phyloP scores from a whole-genome alignment of 768 basidiomycete species.

The Phaffia australis region DNA sequence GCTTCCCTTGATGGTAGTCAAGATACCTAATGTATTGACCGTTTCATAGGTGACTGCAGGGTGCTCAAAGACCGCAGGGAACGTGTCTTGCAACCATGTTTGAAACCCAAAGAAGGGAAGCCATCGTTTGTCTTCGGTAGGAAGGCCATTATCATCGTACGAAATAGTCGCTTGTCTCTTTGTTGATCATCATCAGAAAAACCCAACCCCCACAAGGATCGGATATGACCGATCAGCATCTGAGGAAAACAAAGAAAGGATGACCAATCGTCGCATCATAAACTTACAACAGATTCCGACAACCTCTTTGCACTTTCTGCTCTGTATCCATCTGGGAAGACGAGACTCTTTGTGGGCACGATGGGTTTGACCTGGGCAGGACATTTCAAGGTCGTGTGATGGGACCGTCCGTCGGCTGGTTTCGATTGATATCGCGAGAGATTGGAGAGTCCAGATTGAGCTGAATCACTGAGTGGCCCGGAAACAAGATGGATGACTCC shows the following conservation, averaged over 20 bases:
- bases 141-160: slow-evolving; percentile 37
- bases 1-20: slow-evolving; percentile 20
- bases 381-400: background rate
- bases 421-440: background rate
- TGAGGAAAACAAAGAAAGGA: background rate
- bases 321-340: slow-evolving; percentile 7
- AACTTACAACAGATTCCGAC: slow-evolving; percentile 19
- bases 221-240: background rate
- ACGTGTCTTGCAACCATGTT: slow-evolving; percentile 32
- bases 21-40: slow-evolving; percentile 24
- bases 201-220: background rate
- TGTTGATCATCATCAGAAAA: too few species aligned
- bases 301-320: slow-evolving; percentile 8
- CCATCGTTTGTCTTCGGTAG: slow-evolving; percentile 37
- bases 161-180: slow-evolving; percentile 18
- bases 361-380: slow-evolving; percentile 6
- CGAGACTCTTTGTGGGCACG: background rate
- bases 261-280: background rate
- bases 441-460: background rate
- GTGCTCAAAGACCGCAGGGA: slow-evolving; percentile 27
- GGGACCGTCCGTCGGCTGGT: too few species aligned
- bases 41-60: slow-evolving; percentile 11
- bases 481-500: slow-evolving; percentile 4
- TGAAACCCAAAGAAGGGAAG: slow-evolving; percentile 36
- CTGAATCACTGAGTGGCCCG: background rate